Evolutionary conservation across 148 eudicot species (phyloP).

Genomic region (Oxyria digyna): DNA sequence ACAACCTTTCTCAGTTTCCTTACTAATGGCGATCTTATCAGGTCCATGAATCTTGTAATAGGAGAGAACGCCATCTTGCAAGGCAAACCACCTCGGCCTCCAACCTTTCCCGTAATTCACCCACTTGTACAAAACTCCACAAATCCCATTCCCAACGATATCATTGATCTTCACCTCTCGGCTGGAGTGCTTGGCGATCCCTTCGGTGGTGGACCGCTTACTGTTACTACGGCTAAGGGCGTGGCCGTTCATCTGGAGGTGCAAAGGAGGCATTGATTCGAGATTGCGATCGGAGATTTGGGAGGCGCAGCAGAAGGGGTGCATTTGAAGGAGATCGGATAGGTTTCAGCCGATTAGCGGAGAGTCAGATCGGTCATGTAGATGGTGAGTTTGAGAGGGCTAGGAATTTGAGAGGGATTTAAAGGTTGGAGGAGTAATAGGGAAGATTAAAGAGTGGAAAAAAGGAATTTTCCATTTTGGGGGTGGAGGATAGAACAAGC

Average conservation of each 20-base stretch:
- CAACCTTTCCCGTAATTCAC: constrained; percentile 90
- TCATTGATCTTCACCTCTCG: constrained; percentile 29
- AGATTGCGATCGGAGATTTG: constrained; percentile 5
- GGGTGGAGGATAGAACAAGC: background rate
- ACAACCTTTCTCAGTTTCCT: constrained; percentile 41
- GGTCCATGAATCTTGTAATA: constrained; percentile 83
- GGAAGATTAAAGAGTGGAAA: background rate
- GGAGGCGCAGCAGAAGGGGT: background rate
- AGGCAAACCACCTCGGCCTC: constrained; percentile 81
- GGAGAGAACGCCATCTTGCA: constrained; percentile 75
- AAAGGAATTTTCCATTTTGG: background rate
- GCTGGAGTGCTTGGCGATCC: constrained; percentile 2
- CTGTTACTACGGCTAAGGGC: background rate
- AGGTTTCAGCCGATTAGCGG: background rate
- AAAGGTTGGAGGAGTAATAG: background rate
- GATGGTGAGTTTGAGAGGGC: background rate
- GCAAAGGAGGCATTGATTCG: background rate
- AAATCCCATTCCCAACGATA: constrained; percentile 56
- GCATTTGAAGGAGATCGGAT: background rate
- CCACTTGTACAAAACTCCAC: constrained; percentile 72
- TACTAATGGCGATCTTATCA: constrained; percentile 35
- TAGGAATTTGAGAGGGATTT: background rate
- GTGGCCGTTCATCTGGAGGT: background rate
- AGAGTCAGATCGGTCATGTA: background rate
- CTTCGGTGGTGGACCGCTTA: background rate